Base-by-base conservation (phyloP, 73 alveolate species). In the Paramecium primaurelia region DNA sequence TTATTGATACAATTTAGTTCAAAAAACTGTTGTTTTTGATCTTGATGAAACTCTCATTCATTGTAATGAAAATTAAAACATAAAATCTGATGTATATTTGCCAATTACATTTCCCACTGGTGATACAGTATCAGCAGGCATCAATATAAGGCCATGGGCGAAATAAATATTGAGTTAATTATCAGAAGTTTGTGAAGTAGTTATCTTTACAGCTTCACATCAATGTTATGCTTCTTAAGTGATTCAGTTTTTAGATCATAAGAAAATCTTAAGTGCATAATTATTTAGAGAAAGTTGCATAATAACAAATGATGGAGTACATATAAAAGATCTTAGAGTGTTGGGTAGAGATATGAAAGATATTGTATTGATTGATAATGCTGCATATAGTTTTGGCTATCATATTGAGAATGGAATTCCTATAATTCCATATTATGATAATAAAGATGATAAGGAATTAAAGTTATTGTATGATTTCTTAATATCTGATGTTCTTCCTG, bases 371-470 rank as follows among this genome's bases (percentile, higher is more conserved):
- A 97, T 97, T 11, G 99, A 97, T 92, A 95, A 96, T 69, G 97
- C 99, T 11, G 98, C 97, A 85, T 94, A 95, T 58, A 95, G 97
- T 1, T 97, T 94, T 93, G 96, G 97, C 6, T 95, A 92, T 77
- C 89, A 95, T 84, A 88, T 97, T 40, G 96, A 95, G 47, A 97
- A 97, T 93, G 99, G 99, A 36, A 97, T 97, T n/a, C 99, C 99
- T 0, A 97, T 97, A 4, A 96, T 97, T 59, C 98, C 99, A 22
- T 97, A 94, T 93, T 92, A 91, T 94, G 99, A 97, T 58, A 95
- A 95, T 26, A 97, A 94, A 92, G 97, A 92, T 47, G 99, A 97
- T 87, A 94, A 71, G 94, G 94, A 75, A 75, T 38, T 75, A 38
- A 75, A 36, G 47, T 38, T 12, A 36, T 38, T 75, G 34, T 75